Base-by-base conservation (phyloP, 202 grass and related monocot genomes). In the Digitaria exilis region DNA sequence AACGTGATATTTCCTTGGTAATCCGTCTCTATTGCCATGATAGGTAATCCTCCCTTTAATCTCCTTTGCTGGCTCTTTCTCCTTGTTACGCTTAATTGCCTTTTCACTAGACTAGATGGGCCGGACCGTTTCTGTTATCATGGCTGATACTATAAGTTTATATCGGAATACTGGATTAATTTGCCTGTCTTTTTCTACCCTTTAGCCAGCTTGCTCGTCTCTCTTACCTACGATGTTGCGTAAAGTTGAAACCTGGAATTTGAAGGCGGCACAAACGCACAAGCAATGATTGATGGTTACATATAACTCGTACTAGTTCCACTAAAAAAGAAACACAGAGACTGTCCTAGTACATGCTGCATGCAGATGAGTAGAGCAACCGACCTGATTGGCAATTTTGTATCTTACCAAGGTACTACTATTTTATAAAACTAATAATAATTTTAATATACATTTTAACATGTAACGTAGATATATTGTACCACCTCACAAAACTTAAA, bases 21-120 rank as follows among this genome's bases (percentile, higher is more conserved):
- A 50, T 21, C 25, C 5, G 69, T 50, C 44, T 17, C 26, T 50
- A 13, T 72, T 72, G 17, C 18, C 69, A 72, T 72, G 26, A 72
- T 72, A 32, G 69, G 26, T 34, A 63, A 3, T 48, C 43, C 49
- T 4, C 24, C 57, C 25, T 32, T 34, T 32, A 64, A 18, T 50
- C 29, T 49, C 9, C 0, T 26, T 24, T 28, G 24, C 2, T 24
- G 13, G 2, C 26, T 21, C 26, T 72, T 51, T 51, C 17, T 50
- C 69, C 44, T 71, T 50, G 69, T 50, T 71, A 71, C 69, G 69
- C 50, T 72, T 72, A 39, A 39, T 39, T 39, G 32, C 16, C 45
- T 72, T 72, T 31, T 43, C 18, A 49, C 69, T 50, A 30, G 4
- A 60, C 25, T 25, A 39, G 12, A 55, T 22, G 51, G 21, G 7